A percentile compares a stretch with the other conserved stretches of the same genome.
These are phyloP conservation scores for Podospora bellae-mahoneyi DNA, from an alignment of 495 filamentous ascomycete genomes.

Conservation along the genomic window DNA sequence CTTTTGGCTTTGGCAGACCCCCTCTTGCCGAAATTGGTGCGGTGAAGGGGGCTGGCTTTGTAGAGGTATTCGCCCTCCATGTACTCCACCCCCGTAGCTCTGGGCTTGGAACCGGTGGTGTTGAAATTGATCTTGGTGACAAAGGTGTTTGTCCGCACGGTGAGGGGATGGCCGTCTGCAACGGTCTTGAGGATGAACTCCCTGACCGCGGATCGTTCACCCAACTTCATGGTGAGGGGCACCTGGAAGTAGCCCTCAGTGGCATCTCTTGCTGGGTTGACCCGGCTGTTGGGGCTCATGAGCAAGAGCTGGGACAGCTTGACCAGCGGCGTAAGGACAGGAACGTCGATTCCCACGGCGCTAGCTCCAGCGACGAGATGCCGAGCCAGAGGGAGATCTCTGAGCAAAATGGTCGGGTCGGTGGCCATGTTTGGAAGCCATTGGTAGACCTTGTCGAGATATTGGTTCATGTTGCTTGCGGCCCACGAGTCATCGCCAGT, in stretches of 20 bases:
- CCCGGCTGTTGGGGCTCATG: conserved; percentile 50
- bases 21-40: conserved; percentile 36
- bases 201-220: conserved; percentile 48
- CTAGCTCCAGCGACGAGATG: conserved; percentile 49
- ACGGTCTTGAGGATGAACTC: conserved; percentile 53
- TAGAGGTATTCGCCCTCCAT: conserved; percentile 59
- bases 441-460: conserved; percentile 38
- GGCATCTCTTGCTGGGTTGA: conserved; percentile 29
- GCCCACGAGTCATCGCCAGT: conserved; percentile 51
- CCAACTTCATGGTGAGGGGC: conserved; percentile 46
- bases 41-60: conserved; percentile 49
- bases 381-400: conserved; percentile 52
- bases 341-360: conserved; percentile 45
- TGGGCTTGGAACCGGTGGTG: conserved; percentile 35
- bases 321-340: conserved; percentile 42
- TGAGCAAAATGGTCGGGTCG: conserved; percentile 45
- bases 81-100: conserved; percentile 61
- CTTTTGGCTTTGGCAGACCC: conserved; percentile 48
- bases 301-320: conserved; percentile 9
- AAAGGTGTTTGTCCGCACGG: conserved; percentile 52
- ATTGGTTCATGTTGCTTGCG: conserved; percentile 51
- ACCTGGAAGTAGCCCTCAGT: conserved; percentile 47
- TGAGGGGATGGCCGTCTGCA: conserved; percentile 46
- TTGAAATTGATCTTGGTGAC: conserved; percentile 60
- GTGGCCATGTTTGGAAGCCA: conserved; percentile 53